Base-by-base conservation (phyloP, 208 protist species). In the Acanthamoeba lugdunensis region DNA sequence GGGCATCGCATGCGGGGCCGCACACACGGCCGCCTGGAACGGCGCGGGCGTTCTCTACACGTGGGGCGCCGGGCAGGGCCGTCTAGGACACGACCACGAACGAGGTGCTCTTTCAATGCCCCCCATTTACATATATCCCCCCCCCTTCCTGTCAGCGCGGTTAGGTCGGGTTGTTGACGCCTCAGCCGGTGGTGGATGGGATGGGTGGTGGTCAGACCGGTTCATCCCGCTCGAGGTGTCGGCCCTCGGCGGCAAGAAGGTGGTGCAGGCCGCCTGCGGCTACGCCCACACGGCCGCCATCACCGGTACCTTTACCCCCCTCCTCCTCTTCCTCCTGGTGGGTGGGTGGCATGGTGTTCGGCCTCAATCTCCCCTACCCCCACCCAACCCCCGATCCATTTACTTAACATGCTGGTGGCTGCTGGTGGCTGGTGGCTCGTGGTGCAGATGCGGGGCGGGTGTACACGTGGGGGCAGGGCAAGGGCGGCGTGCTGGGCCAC, bases 21-120 rank as follows among this genome's bases (percentile, higher is more conserved):
- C 82, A 2, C 82, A 90, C 41, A 90, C 82, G 2, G 50, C 82
- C 21, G 58, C 82, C 23, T 90, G 50, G 82, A 90, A 90, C n/a
- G 82, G 56, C 82, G 48, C 50, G 2, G 82, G 82, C 33, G 11
- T 30, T 4, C 56, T 71, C 56, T 90, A 69, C 30, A 71, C 82
- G 30, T 90, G 82, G 82, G 82, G 82, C 4, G 82, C 82, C 3
- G 82, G 82, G 37, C 25, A 90, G 18, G 82, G 82, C 9, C 50
- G 82, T 11, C 54, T 90, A 25, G 82, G 82, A 4, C 82, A 90
- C 30, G 82, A 71, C 28, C 82, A 90, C 56, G 56, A 63, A 69
- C 50, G 82, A 63, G 75, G 75, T 56, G 56, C 21, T 9, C 71
- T 21, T 81, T 48, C n/a, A 16, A 81, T 28, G n/a, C n/a, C n/a